Conservation (phyloP, 176 grass and related monocot species). For the Oryza rufipogon region DNA sequence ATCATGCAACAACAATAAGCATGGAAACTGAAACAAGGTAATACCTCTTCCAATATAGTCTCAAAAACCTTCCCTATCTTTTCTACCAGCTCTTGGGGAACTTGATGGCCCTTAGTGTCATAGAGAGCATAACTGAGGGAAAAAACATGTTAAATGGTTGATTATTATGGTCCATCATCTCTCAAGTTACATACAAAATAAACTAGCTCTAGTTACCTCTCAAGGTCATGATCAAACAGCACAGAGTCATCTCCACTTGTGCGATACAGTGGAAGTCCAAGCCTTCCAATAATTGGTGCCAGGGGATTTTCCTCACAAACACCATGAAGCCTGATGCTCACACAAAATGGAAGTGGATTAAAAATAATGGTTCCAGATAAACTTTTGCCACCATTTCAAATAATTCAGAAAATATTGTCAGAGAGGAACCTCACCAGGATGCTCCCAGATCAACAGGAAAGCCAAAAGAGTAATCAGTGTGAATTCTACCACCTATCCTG, state of each 20-base stretch:
- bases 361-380: constrained; percentile 9
- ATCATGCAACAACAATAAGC: background rate
- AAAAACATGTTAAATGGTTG: constrained; percentile 26
- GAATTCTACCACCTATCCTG: constrained; percentile 91
- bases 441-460: constrained; percentile 97
- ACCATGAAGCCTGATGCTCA: constrained; percentile 81
- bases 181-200: constrained; percentile 10
- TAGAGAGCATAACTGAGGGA: constrained; percentile 89
- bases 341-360: constrained; percentile 27
- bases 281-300: constrained; percentile 88
- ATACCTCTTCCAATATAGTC: constrained; percentile 87
- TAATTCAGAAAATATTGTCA: background rate
- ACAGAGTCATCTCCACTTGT: constrained; percentile 96
- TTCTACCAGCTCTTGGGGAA: constrained; percentile 86
- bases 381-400: background rate
- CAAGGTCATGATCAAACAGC: constrained; percentile 94
- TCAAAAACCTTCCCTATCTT: constrained; percentile 87
- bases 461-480: constrained; percentile 92
- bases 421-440: constrained; percentile 73
- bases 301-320: constrained; percentile 97
- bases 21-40: constrained; percentile 11
- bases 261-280: constrained; percentile 89
- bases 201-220: constrained; percentile 60
- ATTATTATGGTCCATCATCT: constrained; percentile 12
- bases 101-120: constrained; percentile 76